phyloP scores from a whole-genome alignment of 305 asterid genomes.

The Coffea humblotiana region DNA sequence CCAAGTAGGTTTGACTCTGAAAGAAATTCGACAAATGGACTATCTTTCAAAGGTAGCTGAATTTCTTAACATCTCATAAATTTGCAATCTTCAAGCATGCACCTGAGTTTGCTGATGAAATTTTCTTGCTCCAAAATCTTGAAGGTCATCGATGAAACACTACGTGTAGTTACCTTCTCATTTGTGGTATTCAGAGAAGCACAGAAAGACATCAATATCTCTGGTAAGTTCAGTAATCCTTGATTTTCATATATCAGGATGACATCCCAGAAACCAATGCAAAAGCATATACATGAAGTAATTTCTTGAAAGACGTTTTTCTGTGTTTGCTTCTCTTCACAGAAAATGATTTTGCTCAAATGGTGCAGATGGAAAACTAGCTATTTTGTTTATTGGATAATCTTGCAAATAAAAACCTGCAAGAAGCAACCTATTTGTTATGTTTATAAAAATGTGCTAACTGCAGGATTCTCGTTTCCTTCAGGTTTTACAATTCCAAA shows the following conservation, averaged over 20 bases:
- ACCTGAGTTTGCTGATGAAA: background rate
- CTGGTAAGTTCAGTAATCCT: slow-evolving; percentile 35
- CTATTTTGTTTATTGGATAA: background rate
- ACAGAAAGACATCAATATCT: slow-evolving; percentile 50
- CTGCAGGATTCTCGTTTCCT: background rate
- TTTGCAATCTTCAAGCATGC: background rate
- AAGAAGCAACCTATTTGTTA: background rate
- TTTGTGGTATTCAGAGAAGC: slow-evolving; percentile 71
- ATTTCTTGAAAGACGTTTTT: background rate
- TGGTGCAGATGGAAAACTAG: background rate
- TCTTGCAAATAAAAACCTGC: background rate
- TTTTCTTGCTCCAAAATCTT: background rate
- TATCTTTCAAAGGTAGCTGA: slow-evolving; percentile 61
- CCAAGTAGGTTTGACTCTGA: slow-evolving; percentile 60
- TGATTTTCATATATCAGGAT: background rate
- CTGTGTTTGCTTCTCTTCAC: background rate
- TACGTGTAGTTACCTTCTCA: slow-evolving; percentile 73
- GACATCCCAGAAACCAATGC: background rate
- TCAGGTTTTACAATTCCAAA: slow-evolving; percentile 76
- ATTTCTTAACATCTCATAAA: background rate
- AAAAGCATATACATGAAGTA: background rate
- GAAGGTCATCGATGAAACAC: slow-evolving; percentile 87
- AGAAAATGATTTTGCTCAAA: background rate
- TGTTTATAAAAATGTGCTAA: background rate
- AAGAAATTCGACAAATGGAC: slow-evolving; percentile 66